Evolutionary conservation across 1,284 basidiomycete species (phyloP).

Genomic region (Volvariella surrecta): DNA sequence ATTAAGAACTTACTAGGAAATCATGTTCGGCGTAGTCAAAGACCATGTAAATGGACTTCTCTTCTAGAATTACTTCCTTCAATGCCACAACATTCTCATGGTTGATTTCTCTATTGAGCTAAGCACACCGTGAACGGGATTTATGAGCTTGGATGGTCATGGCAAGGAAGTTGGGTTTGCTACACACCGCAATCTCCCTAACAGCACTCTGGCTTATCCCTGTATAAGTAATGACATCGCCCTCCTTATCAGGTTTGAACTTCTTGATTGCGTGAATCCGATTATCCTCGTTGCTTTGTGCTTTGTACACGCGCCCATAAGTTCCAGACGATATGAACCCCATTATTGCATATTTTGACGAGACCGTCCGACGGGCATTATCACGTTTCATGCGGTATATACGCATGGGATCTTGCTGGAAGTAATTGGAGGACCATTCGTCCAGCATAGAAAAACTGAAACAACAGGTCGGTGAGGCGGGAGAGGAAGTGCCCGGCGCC

Average conservation of each 20-base stretch:
- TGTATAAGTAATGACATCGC: constrained; percentile 88
- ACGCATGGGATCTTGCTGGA: constrained; percentile 70
- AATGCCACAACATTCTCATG: constrained; percentile 92
- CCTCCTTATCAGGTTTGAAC: constrained; percentile 99
- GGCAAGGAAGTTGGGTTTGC: background rate
- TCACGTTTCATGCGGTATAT: constrained; percentile 79
- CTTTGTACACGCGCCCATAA: constrained; percentile 98
- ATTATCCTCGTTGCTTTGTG: constrained; percentile 66
- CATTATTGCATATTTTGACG: constrained; percentile 83
- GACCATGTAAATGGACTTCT: constrained; percentile 98
- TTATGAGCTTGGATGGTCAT: background rate
- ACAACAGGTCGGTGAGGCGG: no score
- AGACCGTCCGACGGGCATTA: constrained; percentile 54
- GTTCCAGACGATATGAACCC: constrained; percentile 98
- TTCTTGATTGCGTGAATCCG: constrained; percentile 95
- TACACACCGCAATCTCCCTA: constrained; percentile 86
- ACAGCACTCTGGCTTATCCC: constrained; percentile 98
- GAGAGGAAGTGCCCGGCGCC: no score
- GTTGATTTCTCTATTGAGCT: constrained; percentile 91
- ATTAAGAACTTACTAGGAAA: constrained; percentile 62
- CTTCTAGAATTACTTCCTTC: constrained; percentile 93
- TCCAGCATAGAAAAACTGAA: constrained; percentile 15
- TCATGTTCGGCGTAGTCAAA: constrained; percentile 99
- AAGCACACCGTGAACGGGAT: constrained; percentile 2
- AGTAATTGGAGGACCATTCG: constrained; percentile 28